A percentile compares a stretch with the other conserved stretches of the same genome.
These are phyloP conservation scores for Aspergillus fumigatus DNA, from an alignment of 2,329 filamentous ascomycete genomes.

Conservation along the genomic window DNA sequence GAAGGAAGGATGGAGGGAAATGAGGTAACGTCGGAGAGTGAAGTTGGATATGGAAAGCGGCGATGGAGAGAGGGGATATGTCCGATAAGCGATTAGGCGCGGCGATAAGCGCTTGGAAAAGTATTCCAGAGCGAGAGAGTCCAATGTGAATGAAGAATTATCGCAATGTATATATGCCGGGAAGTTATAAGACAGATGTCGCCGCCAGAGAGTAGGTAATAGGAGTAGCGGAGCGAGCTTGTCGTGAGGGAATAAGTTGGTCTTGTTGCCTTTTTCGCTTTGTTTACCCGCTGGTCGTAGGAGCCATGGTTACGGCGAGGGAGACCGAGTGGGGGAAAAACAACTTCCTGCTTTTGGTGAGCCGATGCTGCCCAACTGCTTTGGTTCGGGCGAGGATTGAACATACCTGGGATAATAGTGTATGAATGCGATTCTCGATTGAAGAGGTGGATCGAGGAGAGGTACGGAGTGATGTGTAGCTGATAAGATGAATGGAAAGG, in stretches of 20 bases:
- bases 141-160: not conserved
- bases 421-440: not conserved
- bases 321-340: not conserved
- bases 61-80: not conserved
- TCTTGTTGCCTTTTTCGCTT: slow-evolving; percentile 10
- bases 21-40: slow-evolving; percentile 6
- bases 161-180: not conserved
- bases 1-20: slow-evolving; percentile 1
- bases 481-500: not conserved
- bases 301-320: slow-evolving; percentile 5
- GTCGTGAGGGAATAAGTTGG: not conserved
- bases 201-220: not conserved
- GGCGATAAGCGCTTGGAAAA: slow-evolving; percentile 16
- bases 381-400: not conserved
- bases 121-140: not conserved
- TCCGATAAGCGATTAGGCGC: slow-evolving; percentile 19
- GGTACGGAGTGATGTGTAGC: not conserved
- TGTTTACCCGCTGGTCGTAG: slow-evolving; percentile 11
- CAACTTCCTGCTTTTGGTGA: not conserved
- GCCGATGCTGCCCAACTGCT: not conserved
- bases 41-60: not conserved
- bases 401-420: not conserved
- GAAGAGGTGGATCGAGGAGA: not conserved
- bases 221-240: not conserved
- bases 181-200: not conserved